Conservation (phyloP, 2,329 filamentous ascomycete genomes). For the Xylaria sp. region DNA sequence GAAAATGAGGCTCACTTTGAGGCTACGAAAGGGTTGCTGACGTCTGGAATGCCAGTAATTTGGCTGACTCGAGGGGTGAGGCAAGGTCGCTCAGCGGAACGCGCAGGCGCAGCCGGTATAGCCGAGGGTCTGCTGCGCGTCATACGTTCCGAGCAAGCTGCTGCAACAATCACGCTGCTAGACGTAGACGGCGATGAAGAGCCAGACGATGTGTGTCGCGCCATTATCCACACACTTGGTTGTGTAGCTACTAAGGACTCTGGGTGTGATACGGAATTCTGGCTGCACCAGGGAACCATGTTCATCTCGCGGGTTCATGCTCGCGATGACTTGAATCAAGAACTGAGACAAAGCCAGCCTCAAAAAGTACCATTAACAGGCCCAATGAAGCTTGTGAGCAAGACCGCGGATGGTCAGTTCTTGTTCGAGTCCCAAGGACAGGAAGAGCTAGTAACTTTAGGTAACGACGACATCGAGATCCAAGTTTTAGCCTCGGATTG, state of each 20-base stretch:
- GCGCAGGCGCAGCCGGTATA: slow-evolving; percentile 33
- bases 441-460: slow-evolving; percentile 2
- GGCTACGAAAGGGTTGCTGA: slow-evolving; percentile 37
- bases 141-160: slow-evolving; percentile 45
- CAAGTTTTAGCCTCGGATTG: slow-evolving; percentile 27
- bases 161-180: slow-evolving; percentile 37
- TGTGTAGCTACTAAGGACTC: slow-evolving; percentile 40
- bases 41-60: slow-evolving; percentile 34
- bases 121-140: slow-evolving; percentile 46
- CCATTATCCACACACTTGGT: slow-evolving; percentile 29
- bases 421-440: slow-evolving; percentile 14
- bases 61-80: slow-evolving; percentile 44
- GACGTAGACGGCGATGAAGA: slow-evolving; percentile 39
- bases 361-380: slow-evolving; percentile 16
- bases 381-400: slow-evolving; percentile 16
- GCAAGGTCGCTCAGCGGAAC: slow-evolving; percentile 33
- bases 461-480: slow-evolving; percentile 24
- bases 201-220: slow-evolving; percentile 17
- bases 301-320: slow-evolving; percentile 37
- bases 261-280: slow-evolving; percentile 44
- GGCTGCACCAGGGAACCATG: slow-evolving; percentile 40
- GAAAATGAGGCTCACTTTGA: slow-evolving; percentile 28
- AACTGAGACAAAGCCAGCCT: slow-evolving; percentile 10
- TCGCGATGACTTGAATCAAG: slow-evolving; percentile 18
- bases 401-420: slow-evolving; percentile 26